Evolutionary conservation across 2,329 filamentous ascomycete genomes (phyloP), one percentile per base, ranked within the genome.

Genomic region (Hypoxylon sp.): DNA sequence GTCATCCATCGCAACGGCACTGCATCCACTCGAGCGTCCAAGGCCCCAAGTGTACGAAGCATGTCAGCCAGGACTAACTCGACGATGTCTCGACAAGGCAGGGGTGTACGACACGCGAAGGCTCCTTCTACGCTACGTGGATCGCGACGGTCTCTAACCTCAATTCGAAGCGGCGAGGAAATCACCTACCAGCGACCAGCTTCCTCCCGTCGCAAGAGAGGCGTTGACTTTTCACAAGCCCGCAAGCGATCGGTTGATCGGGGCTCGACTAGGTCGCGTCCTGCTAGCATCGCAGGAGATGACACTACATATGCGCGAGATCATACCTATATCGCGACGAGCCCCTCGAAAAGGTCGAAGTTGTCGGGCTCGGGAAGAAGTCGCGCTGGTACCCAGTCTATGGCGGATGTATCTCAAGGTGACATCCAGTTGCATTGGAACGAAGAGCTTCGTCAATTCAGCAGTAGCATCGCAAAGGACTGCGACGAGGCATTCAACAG

Each of bases 401-500:
- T 71, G 69, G 57, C 64, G n/a, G 72, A 74, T 34, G 54, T 71
- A 3, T 59, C 72, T 19, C 57, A 65, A 37, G 19, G 32, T 22
- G 52, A 61, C 15, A 59, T 60, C 15, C 56, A 37, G n/a, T 62
- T 76, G 51, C 70, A 79, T 41, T 78, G 84, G 70, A 89, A 87
- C 70, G 92, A 93, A 61, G 94, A 97, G 74, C 86, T 95, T 56
- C 85, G 92, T 6, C 90, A 94, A 70, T 90, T 96, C 59, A 97
- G 93, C 70, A 87, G 87, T 71, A 93, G 93, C 71, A 89, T 97
- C 64, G 92, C 93, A 51, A 92, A 93, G 76, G 92, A 95, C 61
- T 96, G 94, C 73, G 94, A 98, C 73, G 92, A 95, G 72, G 94
- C 94, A 1, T 97, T 98, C 80, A 94, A 92, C 73, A 88, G 90